Evolutionary conservation across 1,284 basidiomycete genomes (phyloP).

Genomic region (Ustilago xerochloae): DNA sequence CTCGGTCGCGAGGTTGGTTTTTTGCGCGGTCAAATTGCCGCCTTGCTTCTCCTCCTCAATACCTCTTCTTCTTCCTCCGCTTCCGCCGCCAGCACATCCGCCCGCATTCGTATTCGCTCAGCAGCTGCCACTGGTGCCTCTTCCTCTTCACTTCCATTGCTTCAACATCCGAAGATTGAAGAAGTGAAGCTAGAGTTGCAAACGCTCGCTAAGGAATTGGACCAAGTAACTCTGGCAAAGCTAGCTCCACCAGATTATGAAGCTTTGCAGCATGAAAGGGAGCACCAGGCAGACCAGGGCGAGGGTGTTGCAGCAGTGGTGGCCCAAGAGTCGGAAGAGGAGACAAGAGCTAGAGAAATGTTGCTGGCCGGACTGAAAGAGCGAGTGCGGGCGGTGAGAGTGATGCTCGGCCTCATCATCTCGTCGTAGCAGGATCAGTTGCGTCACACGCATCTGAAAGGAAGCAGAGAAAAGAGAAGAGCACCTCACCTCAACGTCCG

Average conservation of each 20-base stretch:
- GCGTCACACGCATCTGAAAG: neutral
- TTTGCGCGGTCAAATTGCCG: conserved; percentile 77
- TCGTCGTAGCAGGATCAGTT: too few relatives aligned
- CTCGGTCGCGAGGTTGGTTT: conserved; percentile 79
- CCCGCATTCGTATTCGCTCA: conserved; percentile 1
- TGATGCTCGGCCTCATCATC: conserved; percentile 8
- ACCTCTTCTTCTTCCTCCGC: neutral
- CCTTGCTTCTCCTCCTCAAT: conserved; percentile 71
- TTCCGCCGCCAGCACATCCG: neutral
- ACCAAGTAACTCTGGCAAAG: conserved; percentile 14
- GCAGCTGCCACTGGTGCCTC: neutral
- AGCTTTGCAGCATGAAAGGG: conserved; percentile 50
- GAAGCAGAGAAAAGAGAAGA: neutral
- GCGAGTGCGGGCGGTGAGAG: conserved; percentile 10
- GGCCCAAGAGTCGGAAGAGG: conserved; percentile 14
- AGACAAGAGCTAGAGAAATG: conserved; percentile 5
- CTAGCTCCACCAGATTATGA: conserved; percentile 51
- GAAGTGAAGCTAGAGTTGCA: conserved; percentile 14
- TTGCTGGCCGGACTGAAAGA: conserved; percentile 7
- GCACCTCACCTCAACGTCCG: conserved; percentile 14
- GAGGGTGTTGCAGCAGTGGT: neutral
- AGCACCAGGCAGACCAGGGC: conserved; percentile 25
- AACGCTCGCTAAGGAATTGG: conserved; percentile 15
- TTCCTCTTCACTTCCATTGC: conserved; percentile 5
- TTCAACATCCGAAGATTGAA: conserved; percentile 7